These are phyloP conservation scores for Linnemannia schmuckeri DNA, from an alignment of 192 early-diverging fungal genomes.

Conservation along the genomic window DNA sequence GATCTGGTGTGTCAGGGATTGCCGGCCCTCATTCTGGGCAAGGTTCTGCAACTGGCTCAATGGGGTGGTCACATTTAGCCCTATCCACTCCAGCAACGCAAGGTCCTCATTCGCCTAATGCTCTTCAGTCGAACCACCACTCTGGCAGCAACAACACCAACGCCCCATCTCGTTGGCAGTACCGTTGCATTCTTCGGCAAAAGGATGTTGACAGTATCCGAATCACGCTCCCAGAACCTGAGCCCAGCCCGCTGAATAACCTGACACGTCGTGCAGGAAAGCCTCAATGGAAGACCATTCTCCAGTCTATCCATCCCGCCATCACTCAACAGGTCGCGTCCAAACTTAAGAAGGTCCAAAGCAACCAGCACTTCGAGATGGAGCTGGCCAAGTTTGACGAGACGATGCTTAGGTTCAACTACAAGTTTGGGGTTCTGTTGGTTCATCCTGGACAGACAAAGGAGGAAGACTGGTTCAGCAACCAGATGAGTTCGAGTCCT, in stretches of 20 bases:
- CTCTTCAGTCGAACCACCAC: neutral
- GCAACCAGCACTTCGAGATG: conserved; percentile 70
- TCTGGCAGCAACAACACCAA: neutral
- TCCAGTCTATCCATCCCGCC: conserved; percentile 54
- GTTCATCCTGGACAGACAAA: conserved; percentile 75
- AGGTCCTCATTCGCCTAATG: neutral
- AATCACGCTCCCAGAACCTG: conserved; percentile 49
- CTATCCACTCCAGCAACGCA: neutral
- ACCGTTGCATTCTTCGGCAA: conserved; percentile 47
- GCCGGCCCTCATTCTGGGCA: neutral
- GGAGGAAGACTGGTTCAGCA: conserved; percentile 85
- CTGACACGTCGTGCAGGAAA: conserved; percentile 45
- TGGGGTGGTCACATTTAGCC: neutral
- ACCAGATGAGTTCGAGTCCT: conserved; percentile 66
- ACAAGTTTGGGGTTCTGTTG: conserved; percentile 87
- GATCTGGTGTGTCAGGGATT: neutral
- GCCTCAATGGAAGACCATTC: conserved; percentile 63
- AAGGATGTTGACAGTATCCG: conserved; percentile 50
- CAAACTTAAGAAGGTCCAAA: conserved; percentile 69
- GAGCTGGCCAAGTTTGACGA: conserved; percentile 82
- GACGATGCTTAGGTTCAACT: conserved; percentile 74
- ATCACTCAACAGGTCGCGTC: conserved; percentile 61
- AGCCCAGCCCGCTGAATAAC: conserved; percentile 43
- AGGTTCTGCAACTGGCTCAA: neutral
- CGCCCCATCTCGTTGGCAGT: conserved; percentile 40